A percentile compares a stretch with the other conserved stretches of the same genome.
phyloP scores from a whole-genome alignment of 2,329 filamentous ascomycete species.

The Fusarium xylarioides region DNA sequence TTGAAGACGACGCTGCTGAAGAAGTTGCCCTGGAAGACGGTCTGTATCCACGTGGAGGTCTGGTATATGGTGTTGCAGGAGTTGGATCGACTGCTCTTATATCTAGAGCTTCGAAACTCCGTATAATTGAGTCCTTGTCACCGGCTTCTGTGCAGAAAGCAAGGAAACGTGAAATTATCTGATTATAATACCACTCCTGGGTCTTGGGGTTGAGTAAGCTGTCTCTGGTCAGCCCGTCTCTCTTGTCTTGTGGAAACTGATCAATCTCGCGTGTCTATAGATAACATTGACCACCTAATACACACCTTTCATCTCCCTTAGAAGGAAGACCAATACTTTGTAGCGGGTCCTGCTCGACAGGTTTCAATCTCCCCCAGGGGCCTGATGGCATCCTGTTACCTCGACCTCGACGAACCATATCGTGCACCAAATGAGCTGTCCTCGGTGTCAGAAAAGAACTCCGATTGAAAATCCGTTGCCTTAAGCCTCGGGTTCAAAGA shows the following conservation, averaged over 20 bases:
- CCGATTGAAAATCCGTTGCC: too few species aligned
- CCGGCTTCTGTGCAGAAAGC: slow-evolving; percentile 82
- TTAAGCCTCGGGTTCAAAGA: neutral
- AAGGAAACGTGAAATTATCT: slow-evolving; percentile 89
- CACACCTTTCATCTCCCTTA: slow-evolving; percentile 86
- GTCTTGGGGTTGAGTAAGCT: slow-evolving; percentile 78
- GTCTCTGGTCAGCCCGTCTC: slow-evolving; percentile 5
- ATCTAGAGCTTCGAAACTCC: slow-evolving; percentile 74
- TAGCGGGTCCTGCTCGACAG: slow-evolving; percentile 77
- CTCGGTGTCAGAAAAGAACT: neutral
- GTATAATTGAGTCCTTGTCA: slow-evolving; percentile 76
- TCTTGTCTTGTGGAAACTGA: neutral
- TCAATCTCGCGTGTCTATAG: neutral
- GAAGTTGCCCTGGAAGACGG: neutral
- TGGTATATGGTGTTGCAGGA: slow-evolving; percentile 11
- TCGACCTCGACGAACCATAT: slow-evolving; percentile 46
- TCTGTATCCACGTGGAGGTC: slow-evolving; percentile 11
- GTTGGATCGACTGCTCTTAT: slow-evolving; percentile 26
- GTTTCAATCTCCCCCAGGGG: slow-evolving; percentile 77
- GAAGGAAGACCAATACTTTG: slow-evolving; percentile 86
- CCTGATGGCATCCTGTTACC: slow-evolving; percentile 54
- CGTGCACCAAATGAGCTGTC: slow-evolving; percentile 1
- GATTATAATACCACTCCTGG: slow-evolving; percentile 87
- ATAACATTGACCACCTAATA: neutral
- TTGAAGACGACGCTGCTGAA: neutral